phyloP scores from a whole-genome alignment of 768 basidiomycete species.

The Amyloporia xantha region DNA sequence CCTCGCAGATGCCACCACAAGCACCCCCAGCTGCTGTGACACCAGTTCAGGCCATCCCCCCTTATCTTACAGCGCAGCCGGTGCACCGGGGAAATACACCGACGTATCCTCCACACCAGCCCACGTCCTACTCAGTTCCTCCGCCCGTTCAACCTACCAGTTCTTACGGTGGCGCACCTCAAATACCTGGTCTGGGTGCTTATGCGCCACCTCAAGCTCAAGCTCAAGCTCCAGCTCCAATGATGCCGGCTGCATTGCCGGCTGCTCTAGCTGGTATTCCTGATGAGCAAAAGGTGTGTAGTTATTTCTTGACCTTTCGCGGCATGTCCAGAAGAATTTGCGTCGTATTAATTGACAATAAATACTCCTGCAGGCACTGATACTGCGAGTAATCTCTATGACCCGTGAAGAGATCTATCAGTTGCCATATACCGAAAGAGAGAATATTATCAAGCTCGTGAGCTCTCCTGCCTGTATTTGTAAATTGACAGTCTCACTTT shows the following conservation, averaged over 20 bases:
- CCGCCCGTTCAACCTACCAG: constrained; percentile 4
- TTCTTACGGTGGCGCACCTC: constrained; percentile 11
- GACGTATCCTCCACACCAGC: constrained; percentile 12
- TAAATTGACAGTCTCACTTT: background rate
- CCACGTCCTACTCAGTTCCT: constrained; percentile 6
- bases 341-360: too few species aligned
- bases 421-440: constrained; percentile 66
- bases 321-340: background rate
- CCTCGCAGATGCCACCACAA: constrained; percentile 23
- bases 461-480: constrained; percentile 26
- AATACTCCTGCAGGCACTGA: constrained; percentile 70
- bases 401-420: constrained; percentile 77
- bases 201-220: constrained; percentile 8
- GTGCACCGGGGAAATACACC: constrained; percentile 14
- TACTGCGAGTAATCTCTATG: constrained; percentile 76
- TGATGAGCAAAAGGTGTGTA: constrained; percentile 59
- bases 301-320: background rate
- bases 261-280: constrained; percentile 51
- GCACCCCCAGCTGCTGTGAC: constrained; percentile 19
- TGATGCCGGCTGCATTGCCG: constrained; percentile 25
- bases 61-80: constrained; percentile 11
- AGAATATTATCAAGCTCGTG: constrained; percentile 79
- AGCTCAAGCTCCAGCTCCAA: constrained; percentile 10
- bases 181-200: constrained; percentile 5
- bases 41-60: constrained; percentile 24